Evolutionary conservation across 1,284 basidiomycete genomes (phyloP).

Genomic region (Pyrrhoderma lamaoense): DNA sequence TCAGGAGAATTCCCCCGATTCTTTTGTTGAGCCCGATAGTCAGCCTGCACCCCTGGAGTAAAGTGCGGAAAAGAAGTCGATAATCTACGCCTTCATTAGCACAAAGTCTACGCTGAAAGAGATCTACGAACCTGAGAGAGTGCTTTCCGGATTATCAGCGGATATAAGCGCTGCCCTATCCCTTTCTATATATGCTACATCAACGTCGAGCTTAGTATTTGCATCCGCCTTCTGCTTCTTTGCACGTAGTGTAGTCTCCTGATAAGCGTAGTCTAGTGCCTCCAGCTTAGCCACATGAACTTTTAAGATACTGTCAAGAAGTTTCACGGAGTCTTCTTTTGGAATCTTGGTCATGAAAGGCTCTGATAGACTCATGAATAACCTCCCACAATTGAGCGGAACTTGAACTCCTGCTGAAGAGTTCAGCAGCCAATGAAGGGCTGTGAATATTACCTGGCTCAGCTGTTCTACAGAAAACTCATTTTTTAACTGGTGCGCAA

Average conservation of each 20-base stretch:
- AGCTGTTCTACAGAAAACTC: constrained; percentile 82
- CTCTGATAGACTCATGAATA: constrained; percentile 88
- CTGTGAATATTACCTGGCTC: constrained; percentile 76
- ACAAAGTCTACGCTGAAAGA: background rate
- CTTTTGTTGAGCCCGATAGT: constrained; percentile 76
- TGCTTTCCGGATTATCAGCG: too few species aligned
- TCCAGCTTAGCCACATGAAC: constrained; percentile 79
- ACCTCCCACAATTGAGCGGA: constrained; percentile 90
- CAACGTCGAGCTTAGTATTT: constrained; percentile 35
- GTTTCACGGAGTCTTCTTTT: constrained; percentile 51
- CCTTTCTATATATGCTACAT: constrained; percentile 65
- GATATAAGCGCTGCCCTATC: constrained; percentile 58
- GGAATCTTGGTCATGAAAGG: constrained; percentile 73
- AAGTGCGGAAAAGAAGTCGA: constrained; percentile 80
- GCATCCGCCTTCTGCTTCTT: constrained; percentile 48
- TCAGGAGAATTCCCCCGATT: constrained; percentile 77
- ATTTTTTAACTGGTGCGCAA: constrained; percentile 85
- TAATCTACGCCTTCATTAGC: constrained; percentile 49
- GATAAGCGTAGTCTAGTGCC: constrained; percentile 65
- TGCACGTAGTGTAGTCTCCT: constrained; percentile 43
- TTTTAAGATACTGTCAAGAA: constrained; percentile 77
- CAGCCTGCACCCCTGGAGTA: constrained; percentile 87
- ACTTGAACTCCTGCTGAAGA: constrained; percentile 75
- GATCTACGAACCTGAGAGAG: too few species aligned
- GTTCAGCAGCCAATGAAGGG: constrained; percentile 88